Evolutionary conservation across 768 basidiomycete genomes (phyloP).

Genomic region (Austroboletus eburneus): DNA sequence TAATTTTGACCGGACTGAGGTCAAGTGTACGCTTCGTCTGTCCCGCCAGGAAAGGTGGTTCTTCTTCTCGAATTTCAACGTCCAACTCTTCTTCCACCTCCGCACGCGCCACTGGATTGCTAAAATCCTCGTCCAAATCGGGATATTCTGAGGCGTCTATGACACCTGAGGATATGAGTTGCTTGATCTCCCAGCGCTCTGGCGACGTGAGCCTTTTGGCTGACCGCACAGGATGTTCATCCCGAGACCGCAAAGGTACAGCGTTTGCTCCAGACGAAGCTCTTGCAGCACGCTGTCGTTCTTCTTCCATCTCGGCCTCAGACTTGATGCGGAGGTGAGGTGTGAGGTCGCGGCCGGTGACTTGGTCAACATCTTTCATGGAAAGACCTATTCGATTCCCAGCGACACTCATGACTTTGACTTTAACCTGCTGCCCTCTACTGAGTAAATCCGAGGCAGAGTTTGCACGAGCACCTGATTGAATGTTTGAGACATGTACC

Average conservation of each 20-base stretch:
- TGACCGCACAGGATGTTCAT: conserved; percentile 53
- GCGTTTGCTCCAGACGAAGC: conserved; percentile 83
- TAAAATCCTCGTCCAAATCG: conserved; percentile 84
- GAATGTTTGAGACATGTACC: conserved; percentile 94
- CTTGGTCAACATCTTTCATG: conserved; percentile 98
- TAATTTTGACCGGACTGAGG: conserved; percentile 94
- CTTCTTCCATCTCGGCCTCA: conserved; percentile 89
- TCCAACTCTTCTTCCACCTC: conserved; percentile 97
- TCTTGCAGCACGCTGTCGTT: conserved; percentile 56
- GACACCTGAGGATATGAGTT: conserved; percentile 93
- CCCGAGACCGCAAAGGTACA: conserved; percentile 64
- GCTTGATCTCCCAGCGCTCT: conserved; percentile 99
- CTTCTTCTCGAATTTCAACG: conserved; percentile 95
- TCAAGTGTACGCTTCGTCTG: conserved; percentile 96
- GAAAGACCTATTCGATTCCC: conserved; percentile 80
- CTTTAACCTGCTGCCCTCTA: conserved; percentile 82
- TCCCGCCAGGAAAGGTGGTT: conserved; percentile 92
- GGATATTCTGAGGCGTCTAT: conserved; percentile 92
- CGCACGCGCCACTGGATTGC: conserved; percentile 67
- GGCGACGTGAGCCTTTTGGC: conserved; percentile 92
- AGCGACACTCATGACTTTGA: conserved; percentile 94
- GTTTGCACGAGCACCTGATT: conserved; percentile 78
- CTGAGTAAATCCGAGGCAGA: conserved; percentile 83
- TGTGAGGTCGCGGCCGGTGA: conserved; percentile 83
- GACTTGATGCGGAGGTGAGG: conserved; percentile 94